phyloP scores from a whole-genome alignment of 352 stramenopile species.

The Globisporangium nagaii region DNA sequence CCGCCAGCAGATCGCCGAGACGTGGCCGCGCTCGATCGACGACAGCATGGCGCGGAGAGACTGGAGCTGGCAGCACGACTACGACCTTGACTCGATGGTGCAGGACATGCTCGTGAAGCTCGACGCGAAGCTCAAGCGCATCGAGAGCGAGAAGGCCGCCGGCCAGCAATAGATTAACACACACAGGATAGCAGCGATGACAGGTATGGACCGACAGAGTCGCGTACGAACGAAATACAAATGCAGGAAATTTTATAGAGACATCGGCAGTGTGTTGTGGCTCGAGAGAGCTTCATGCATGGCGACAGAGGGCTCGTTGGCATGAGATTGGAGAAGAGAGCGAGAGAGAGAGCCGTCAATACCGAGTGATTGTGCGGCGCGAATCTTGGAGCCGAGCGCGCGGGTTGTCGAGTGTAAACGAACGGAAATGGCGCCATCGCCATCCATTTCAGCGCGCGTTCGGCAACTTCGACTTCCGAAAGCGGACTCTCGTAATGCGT shows the following conservation, averaged over 20 bases:
- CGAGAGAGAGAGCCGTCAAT: no score
- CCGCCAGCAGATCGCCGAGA: slow-evolving; percentile 88
- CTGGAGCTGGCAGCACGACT: slow-evolving; percentile 88
- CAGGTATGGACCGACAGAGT: not conserved
- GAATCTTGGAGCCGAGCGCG: no score
- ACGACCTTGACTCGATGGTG: slow-evolving; percentile 86
- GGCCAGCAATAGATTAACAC: slow-evolving; percentile 2
- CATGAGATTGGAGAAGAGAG: no score
- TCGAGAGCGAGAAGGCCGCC: slow-evolving; percentile 3
- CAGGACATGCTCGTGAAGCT: slow-evolving; percentile 88
- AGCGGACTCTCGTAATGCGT: no score
- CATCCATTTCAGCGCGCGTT: slow-evolving; percentile 1
- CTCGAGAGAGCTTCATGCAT: no score
- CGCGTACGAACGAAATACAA: no score
- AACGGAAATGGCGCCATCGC: not conserved
- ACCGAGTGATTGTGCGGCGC: no score
- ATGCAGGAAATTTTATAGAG: no score
- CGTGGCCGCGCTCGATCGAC: slow-evolving; percentile 86
- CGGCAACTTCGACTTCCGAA: no score
- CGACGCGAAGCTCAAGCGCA: slow-evolving; percentile 64
- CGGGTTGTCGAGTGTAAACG: no score
- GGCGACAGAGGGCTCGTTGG: no score
- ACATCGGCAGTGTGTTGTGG: no score
- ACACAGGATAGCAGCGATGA: not conserved
- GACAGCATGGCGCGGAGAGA: slow-evolving; percentile 77